Evolutionary conservation across 805 yeast species (phyloP), one percentile per base, ranked within the genome.

Genomic region (Ogataea ganodermae): DNA sequence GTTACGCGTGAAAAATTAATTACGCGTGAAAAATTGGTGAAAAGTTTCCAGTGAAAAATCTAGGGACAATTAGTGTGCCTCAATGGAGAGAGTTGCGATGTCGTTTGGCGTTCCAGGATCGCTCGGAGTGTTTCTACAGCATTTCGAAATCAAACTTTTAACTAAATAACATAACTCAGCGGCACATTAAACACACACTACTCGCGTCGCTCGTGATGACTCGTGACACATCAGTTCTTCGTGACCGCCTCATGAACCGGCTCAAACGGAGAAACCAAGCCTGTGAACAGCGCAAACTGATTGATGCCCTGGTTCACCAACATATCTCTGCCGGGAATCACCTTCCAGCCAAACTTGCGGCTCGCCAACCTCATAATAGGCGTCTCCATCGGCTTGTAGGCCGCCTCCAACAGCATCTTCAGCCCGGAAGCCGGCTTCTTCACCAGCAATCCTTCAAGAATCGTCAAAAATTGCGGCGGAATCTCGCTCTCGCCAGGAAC

Each of bases 241-340:
- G 50, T 48, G 42, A 86, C 92, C 24, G 88, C 89, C 16, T 78
- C 72, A 56, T 77, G 81, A 38, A 85, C 75, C 17, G 75, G 78
- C 26, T 73, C 66, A 66, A 80, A 85, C 17, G 90, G 89, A 3
- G 91, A 84, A 22, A 59, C 67, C 42, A 75, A 65, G 0, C 86
- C 85, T 9, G 86, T 88, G 84, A 95, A 92, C 47, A 80, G 68
- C 52, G 76, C 70, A 64, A 91, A 90, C 70, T 94, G 99, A 54
- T 79, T 88, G 42, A 87, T 83, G 40, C 97, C 99, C 70, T 94
- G 99, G 68, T 87, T 83, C 14, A 91, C 90, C 53, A 94, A 76
- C 94, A 95, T 87, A 60, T 90, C 89, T 28, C 86, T 81, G 10
- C 99, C 99, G 7, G 91, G 86, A 55, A 92, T 77, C n/a, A 84